Evolutionary conservation across 169 alveolate genomes (phyloP).

Genomic region (Eimeria necatrix): DNA sequence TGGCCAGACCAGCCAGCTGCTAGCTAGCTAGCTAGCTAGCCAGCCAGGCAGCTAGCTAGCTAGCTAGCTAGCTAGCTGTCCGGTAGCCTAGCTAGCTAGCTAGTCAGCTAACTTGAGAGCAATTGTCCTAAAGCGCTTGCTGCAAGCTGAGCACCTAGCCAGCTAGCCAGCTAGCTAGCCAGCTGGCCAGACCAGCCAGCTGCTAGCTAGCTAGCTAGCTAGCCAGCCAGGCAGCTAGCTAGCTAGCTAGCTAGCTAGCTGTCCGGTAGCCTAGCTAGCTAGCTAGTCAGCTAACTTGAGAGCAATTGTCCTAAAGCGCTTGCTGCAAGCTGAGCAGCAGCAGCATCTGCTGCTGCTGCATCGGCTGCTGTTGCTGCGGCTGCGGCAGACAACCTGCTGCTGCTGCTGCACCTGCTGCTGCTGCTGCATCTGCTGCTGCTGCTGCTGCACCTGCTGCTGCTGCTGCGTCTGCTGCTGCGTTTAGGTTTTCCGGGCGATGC

Average conservation of each 20-base stretch:
- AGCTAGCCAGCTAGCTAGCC: background rate
- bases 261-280: slow-evolving; percentile 5
- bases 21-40: background rate
- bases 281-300: background rate
- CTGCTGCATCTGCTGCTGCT: background rate
- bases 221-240: no score
- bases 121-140: background rate
- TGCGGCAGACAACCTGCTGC: background rate
- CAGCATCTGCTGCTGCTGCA: no score
- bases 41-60: background rate
- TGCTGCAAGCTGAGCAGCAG: no score
- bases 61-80: background rate
- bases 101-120: no score
- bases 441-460: background rate
- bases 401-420: slow-evolving; percentile 8
- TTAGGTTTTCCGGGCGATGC: slow-evolving; percentile 59
- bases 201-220: no score
- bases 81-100: no score
- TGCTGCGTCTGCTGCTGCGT: no score
- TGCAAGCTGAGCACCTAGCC: no score
- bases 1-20: no score
- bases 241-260: no score
- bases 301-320: no score
- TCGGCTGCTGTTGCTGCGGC: background rate
- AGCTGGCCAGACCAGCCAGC: no score